phyloP scores from a whole-genome alignment of 495 filamentous ascomycete genomes.

The Xylaria curta region DNA sequence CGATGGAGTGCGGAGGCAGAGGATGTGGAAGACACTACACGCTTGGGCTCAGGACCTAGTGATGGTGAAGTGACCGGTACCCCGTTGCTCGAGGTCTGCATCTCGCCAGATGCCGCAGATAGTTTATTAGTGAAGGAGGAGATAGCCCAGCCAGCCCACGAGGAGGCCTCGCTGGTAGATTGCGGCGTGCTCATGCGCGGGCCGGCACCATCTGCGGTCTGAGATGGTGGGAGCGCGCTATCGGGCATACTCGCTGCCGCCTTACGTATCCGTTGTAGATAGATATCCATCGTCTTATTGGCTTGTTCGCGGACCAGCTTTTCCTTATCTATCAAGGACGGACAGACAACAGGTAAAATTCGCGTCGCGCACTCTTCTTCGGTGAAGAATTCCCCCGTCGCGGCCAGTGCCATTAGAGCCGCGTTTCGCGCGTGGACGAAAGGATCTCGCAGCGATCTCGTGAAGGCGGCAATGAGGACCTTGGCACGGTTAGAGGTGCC shows the following conservation, averaged over 20 bases:
- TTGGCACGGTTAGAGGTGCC: slow-evolving; percentile 80
- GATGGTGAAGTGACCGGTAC: slow-evolving; percentile 27
- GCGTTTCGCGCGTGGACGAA: slow-evolving; percentile 94
- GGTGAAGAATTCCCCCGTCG: slow-evolving; percentile 82
- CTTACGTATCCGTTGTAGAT: slow-evolving; percentile 83
- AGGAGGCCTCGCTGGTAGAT: slow-evolving; percentile 58
- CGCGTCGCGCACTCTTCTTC: slow-evolving; percentile 89
- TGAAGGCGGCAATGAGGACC: slow-evolving; percentile 90
- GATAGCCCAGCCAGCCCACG: slow-evolving; percentile 96
- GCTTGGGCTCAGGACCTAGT: slow-evolving; percentile 30
- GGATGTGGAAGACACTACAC: slow-evolving; percentile 44
- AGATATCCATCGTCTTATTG: slow-evolving; percentile 88
- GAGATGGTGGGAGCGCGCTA: slow-evolving; percentile 60
- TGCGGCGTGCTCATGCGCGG: slow-evolving; percentile 80
- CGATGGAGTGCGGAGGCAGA: slow-evolving; percentile 61
- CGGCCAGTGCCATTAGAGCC: slow-evolving; percentile 80
- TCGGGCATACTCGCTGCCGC: slow-evolving; percentile 80
- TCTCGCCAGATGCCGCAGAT: slow-evolving; percentile 81
- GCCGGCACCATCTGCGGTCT: slow-evolving; percentile 53
- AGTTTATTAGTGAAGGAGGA: slow-evolving; percentile 98
- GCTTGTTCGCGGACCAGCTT: slow-evolving; percentile 92
- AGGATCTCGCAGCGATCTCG: slow-evolving; percentile 85
- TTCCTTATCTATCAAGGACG: slow-evolving; percentile 81
- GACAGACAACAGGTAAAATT: slow-evolving; percentile 83
- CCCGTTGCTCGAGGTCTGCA: slow-evolving; percentile 55